Percentiles rank a stretch among this genome's conserved stretches.
These are phyloP conservation scores for Gloeopeniophorella convolvens DNA, from an alignment of 768 basidiomycete genomes.

Conservation along the genomic window DNA sequence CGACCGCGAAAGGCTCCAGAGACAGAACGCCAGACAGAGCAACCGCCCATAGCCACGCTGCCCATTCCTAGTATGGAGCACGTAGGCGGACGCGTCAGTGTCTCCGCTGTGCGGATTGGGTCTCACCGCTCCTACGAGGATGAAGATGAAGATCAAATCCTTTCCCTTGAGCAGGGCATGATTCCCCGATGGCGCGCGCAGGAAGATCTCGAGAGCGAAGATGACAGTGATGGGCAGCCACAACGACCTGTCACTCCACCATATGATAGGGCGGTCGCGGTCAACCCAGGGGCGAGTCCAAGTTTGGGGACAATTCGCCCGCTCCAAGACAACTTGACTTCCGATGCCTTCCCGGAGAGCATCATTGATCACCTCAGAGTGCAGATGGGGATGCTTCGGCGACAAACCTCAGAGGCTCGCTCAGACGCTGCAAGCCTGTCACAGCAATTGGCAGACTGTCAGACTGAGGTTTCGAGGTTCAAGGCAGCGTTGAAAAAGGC, in stretches of 20 bases:
- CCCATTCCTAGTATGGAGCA: constrained; percentile 7
- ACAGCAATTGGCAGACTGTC: constrained; percentile 62
- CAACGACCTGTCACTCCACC: constrained; percentile 10
- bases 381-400: constrained; percentile 57
- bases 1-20: constrained; percentile 18
- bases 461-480: constrained; percentile 51
- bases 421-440: constrained; percentile 58
- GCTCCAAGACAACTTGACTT: neutral
- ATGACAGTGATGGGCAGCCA: constrained; percentile 32
- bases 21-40: constrained; percentile 6
- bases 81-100: constrained; percentile 1
- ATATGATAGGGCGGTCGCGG: constrained; percentile 6
- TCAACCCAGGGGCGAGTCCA: constrained; percentile 3
- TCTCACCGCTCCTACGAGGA: constrained; percentile 24
- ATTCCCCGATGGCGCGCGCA: constrained; percentile 25
- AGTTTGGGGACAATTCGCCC: neutral
- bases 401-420: constrained; percentile 63
- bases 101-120: constrained; percentile 26
- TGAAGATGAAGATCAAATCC: constrained; percentile 33
- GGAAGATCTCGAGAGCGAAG: constrained; percentile 59
- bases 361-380: constrained; percentile 56
- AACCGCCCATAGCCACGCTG: constrained; percentile 9
- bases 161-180: constrained; percentile 24
- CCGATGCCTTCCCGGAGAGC: constrained; percentile 26
- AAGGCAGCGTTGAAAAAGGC: constrained; percentile 47